These are phyloP conservation scores for Crepidotus sp. DNA, from an alignment of 1,284 basidiomycete genomes.

Conservation along the genomic window DNA sequence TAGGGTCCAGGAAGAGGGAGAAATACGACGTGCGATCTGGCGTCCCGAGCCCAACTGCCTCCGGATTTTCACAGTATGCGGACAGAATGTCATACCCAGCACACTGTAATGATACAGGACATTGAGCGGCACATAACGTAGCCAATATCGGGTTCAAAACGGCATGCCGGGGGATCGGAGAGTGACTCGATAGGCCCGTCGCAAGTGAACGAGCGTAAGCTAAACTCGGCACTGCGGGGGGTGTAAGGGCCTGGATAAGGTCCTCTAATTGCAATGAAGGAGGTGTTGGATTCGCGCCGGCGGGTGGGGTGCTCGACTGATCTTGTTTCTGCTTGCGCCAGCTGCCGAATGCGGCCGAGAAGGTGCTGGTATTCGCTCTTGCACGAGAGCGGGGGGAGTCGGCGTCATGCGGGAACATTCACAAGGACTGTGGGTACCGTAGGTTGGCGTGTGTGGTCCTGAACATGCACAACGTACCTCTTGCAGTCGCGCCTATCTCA, in stretches of 20 bases:
- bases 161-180: slow-evolving; percentile 40
- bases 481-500: slow-evolving; percentile 5
- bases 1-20: slow-evolving; percentile 43
- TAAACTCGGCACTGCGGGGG: slow-evolving; percentile 51
- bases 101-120: slow-evolving; percentile 48
- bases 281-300: slow-evolving; percentile 17
- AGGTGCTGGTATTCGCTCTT: slow-evolving; percentile 37
- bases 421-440: slow-evolving; percentile 10
- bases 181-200: slow-evolving; percentile 33
- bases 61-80: slow-evolving; percentile 53
- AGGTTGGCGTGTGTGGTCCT: background rate
- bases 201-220: slow-evolving; percentile 40
- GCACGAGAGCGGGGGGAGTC: slow-evolving; percentile 29
- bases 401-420: slow-evolving; percentile 31
- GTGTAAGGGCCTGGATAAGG: slow-evolving; percentile 42
- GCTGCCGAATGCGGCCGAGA: slow-evolving; percentile 28
- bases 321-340: slow-evolving; percentile 38
- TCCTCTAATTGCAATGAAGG: slow-evolving; percentile 33
- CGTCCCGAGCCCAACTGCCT: slow-evolving; percentile 35
- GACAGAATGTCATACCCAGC: slow-evolving; percentile 64
- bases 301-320: slow-evolving; percentile 22
- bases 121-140: slow-evolving; percentile 43
- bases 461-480: slow-evolving; percentile 6
- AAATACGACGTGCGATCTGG: slow-evolving; percentile 55
- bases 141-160: slow-evolving; percentile 48